phyloP scores from a whole-genome alignment of 306 rosid species.

The Pueraria montana region DNA sequence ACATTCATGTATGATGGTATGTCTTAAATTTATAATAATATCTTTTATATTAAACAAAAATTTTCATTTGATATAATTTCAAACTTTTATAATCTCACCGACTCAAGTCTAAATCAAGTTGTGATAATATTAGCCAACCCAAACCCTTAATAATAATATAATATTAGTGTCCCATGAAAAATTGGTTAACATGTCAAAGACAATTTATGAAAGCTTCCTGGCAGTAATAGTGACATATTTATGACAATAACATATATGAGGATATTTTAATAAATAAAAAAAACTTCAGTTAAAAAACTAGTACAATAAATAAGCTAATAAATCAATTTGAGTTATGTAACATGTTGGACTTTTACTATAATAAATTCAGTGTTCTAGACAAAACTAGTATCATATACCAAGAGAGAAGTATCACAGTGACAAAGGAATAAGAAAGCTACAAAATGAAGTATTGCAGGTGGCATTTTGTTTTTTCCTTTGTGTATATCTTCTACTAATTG shows the following conservation, averaged over 20 bases:
- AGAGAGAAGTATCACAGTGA: background rate
- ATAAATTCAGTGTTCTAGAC: too few relatives aligned
- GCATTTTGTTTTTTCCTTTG: background rate
- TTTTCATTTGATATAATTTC: background rate
- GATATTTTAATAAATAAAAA: background rate
- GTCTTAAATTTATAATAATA: too few relatives aligned
- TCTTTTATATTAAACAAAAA: too few relatives aligned
- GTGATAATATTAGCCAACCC: background rate
- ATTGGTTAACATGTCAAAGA: slow-evolving; percentile 41
- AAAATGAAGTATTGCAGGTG: too few relatives aligned
- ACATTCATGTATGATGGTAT: too few relatives aligned
- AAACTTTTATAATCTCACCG: background rate
- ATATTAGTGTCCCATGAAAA: background rate
- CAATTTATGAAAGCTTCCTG: background rate
- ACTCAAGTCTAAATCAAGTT: background rate
- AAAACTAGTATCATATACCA: too few relatives aligned
- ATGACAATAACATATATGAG: background rate
- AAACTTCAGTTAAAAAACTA: background rate
- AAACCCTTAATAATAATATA: background rate
- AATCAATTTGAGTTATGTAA: background rate
- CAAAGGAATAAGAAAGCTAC: too few relatives aligned
- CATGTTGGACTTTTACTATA: background rate
- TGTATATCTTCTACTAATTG: slow-evolving; percentile 8
- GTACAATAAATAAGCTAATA: background rate
- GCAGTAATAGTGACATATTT: background rate